These are phyloP conservation scores for Aureobasidium sp. DNA, from an alignment of 2,329 filamentous ascomycete genomes.

Conservation along the genomic window DNA sequence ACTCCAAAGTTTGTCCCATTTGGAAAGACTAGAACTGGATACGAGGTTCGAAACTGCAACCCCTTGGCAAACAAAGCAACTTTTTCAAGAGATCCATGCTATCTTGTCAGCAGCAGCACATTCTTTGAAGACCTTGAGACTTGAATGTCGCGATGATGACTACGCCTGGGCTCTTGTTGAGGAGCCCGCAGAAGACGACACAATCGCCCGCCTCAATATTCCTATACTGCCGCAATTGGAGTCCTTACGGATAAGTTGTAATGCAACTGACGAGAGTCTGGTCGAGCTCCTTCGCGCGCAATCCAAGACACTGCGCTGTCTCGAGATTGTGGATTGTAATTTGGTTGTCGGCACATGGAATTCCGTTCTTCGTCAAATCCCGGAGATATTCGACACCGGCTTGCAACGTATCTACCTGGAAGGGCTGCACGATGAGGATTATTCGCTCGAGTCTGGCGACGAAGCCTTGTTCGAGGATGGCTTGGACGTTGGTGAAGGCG, in stretches of 20 bases:
- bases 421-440: slow-evolving; percentile 17
- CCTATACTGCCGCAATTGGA: slow-evolving; percentile 19
- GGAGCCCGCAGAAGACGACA: slow-evolving; percentile 12
- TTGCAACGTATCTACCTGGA: slow-evolving; percentile 22
- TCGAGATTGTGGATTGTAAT: slow-evolving; percentile 15
- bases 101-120: neutral
- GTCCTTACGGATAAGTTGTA: slow-evolving; percentile 18
- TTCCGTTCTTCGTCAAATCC: slow-evolving; percentile 18
- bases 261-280: slow-evolving; percentile 16
- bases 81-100: slow-evolving; percentile 3
- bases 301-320: slow-evolving; percentile 18
- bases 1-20: neutral
- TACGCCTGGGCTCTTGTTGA: neutral
- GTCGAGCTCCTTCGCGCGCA: slow-evolving; percentile 20
- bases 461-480: slow-evolving; percentile 8
- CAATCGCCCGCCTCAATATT: slow-evolving; percentile 17
- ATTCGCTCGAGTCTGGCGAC: slow-evolving; percentile 17
- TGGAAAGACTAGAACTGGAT: neutral
- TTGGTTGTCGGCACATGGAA: neutral
- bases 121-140: neutral
- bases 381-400: slow-evolving; percentile 14
- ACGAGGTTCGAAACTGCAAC: neutral
- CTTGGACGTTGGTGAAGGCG: slow-evolving; percentile 2
- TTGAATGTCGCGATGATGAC: slow-evolving; percentile 11
- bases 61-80: neutral